phyloP scores from a whole-genome alignment of 495 filamentous ascomycete species.

The Daldinia grandis region DNA sequence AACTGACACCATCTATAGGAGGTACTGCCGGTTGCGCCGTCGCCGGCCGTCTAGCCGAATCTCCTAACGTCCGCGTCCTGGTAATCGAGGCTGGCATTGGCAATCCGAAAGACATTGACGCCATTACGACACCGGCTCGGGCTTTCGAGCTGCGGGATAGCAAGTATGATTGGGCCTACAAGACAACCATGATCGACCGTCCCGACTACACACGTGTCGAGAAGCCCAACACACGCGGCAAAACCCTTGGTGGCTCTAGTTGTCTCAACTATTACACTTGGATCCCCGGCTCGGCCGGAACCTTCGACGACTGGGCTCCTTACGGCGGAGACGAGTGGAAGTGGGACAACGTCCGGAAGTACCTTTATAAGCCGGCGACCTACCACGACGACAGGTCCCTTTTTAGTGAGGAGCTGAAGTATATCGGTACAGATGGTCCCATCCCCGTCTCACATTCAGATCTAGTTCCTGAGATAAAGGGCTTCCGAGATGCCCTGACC shows the following conservation, averaged over 20 bases:
- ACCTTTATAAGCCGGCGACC: constrained; percentile 64
- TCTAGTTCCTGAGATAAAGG: constrained; percentile 60
- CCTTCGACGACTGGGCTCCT: constrained; percentile 68
- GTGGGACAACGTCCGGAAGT: constrained; percentile 56
- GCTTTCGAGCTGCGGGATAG: constrained; percentile 64
- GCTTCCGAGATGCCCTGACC: constrained; percentile 64
- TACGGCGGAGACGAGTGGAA: constrained; percentile 55
- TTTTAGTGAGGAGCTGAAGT: constrained; percentile 51
- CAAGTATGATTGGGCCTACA: constrained; percentile 70
- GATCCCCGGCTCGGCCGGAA: constrained; percentile 65
- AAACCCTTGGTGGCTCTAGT: constrained; percentile 66
- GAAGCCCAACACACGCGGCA: constrained; percentile 70
- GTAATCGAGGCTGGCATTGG: constrained; percentile 66
- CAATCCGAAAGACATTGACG: constrained; percentile 64
- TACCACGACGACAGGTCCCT: constrained; percentile 63
- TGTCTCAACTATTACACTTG: constrained; percentile 71
- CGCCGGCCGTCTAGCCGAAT: constrained; percentile 67
- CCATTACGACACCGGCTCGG: constrained; percentile 62
- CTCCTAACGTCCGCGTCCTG: constrained; percentile 60
- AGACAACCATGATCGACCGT: constrained; percentile 69
- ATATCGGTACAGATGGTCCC: constrained; percentile 61
- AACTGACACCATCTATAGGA: constrained; percentile 44
- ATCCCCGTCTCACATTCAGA: constrained; percentile 66
- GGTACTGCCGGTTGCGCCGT: constrained; percentile 67
- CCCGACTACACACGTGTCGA: constrained; percentile 69